phyloP scores from a whole-genome alignment of 2,329 filamentous ascomycete species.

The Coniochaeta ligniaria region DNA sequence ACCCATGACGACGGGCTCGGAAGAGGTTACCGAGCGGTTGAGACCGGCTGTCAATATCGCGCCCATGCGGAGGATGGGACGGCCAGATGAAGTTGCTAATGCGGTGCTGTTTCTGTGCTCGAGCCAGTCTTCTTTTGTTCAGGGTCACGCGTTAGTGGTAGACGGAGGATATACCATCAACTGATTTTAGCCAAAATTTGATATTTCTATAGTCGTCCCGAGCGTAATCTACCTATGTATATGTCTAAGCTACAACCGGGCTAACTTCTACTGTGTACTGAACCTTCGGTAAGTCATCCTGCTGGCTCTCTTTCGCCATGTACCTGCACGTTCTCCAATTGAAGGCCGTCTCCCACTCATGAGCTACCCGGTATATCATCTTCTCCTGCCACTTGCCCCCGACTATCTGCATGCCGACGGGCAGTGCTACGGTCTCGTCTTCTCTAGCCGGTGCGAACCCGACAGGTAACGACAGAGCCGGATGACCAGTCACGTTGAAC shows the following conservation, averaged over 20 bases:
- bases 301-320: not conserved
- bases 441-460: constrained; percentile 35
- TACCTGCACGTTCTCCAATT: constrained; percentile 27
- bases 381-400: constrained; percentile 44
- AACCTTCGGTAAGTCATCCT: not conserved
- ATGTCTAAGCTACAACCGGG: not conserved
- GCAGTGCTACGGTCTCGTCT: constrained; percentile 29
- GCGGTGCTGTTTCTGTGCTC: constrained; percentile 42
- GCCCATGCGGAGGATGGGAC: constrained; percentile 44
- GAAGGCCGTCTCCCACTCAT: constrained; percentile 37
- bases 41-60: constrained; percentile 35
- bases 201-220: not conserved
- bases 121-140: constrained; percentile 39
- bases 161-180: constrained; percentile 47
- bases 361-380: constrained; percentile 32
- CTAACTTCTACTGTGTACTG: not conserved
- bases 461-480: constrained; percentile 43
- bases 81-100: constrained; percentile 40
- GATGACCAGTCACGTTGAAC: constrained; percentile 51
- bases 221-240: no score
- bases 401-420: constrained; percentile 48
- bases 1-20: constrained; percentile 33
- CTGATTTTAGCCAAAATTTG: constrained; percentile 9
- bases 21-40: constrained; percentile 30
- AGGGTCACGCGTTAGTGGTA: constrained; percentile 43